Evolutionary conservation across 441 rosid genomes (phyloP), one percentile per base, ranked within the genome.

Genomic region (Aquilaria agallochum): DNA sequence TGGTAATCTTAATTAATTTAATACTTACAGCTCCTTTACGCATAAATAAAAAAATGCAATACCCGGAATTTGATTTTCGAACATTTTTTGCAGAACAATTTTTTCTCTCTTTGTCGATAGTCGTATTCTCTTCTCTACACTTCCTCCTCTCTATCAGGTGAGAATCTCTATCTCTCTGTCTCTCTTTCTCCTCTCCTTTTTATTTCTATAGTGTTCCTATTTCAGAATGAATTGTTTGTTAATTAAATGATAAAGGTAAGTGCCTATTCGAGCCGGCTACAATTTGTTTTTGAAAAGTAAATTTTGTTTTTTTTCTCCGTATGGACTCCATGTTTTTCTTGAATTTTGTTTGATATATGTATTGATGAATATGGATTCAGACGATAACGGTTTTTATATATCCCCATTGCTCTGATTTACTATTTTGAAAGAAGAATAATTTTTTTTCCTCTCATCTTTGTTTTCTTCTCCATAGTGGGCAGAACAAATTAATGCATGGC

Each of bases 101-200:
- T 53, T 68, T 56, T n/a, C 2, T 64, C 5, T 11, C 46, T 49
- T 33, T 64, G 55, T 20, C 44, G 50, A 34, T 34, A 55, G 13
- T 55, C 60, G 11, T 40, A 8, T 8, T 52, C 27, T 20, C 12
- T 36, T 34, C 59, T 74, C 64, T 65, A 59, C 50, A 45, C 48
- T 49, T 51, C 34, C 63, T 69, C 55, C 49, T 62, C 68, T 47
- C 40, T 75, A 58, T 59, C 77, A 75, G 79, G 75, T 78, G 50
- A 58, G 70, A 40, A 44, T 59, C 30, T 59, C 52, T 5, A 53
- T 32, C 40, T 34, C 31, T 20, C 1, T 20, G 27, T 20, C 27
- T 20, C 27, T 20, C 27, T 20, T 1, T 20, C 27, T 20, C 1
- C 27, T 20, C 27, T 20, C 27, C 1, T 20, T 20, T 20, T 20